A percentile compares a stretch with the other conserved stretches of the same genome.
These are phyloP conservation scores for Begonia masoniana DNA, from an alignment of 306 rosid species.

Conservation along the genomic window DNA sequence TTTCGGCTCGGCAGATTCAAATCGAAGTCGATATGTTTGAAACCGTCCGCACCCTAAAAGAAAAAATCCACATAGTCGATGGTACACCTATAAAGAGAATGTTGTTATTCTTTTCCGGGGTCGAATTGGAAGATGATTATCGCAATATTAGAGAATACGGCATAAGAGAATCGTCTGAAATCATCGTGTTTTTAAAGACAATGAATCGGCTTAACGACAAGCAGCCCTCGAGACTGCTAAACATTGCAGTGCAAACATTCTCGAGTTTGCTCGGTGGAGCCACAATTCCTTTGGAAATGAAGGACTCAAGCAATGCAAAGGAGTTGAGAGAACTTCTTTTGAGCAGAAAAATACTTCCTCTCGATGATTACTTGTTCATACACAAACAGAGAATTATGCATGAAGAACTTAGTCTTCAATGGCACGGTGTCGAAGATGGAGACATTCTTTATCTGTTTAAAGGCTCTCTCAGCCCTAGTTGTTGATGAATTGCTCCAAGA, in stretches of 20 bases:
- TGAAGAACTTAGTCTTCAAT: slow-evolving; percentile 53
- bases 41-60: slow-evolving; percentile 62
- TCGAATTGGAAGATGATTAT: slow-evolving; percentile 47
- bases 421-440: slow-evolving; percentile 89
- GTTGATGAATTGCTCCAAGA: too few relatives aligned
- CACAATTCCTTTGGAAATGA: slow-evolving; percentile 64
- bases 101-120: slow-evolving; percentile 47
- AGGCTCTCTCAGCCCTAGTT: slow-evolving; percentile 37
- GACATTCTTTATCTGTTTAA: slow-evolving; percentile 64
- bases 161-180: slow-evolving; percentile 45
- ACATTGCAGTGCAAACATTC: slow-evolving; percentile 56
- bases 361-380: slow-evolving; percentile 66
- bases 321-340: slow-evolving; percentile 52
- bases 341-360: slow-evolving; percentile 40
- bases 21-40: slow-evolving; percentile 56
- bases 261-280: slow-evolving; percentile 66
- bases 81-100: slow-evolving; percentile 49
- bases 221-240: slow-evolving; percentile 31
- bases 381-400: slow-evolving; percentile 89
- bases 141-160: slow-evolving; percentile 50
- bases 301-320: slow-evolving; percentile 38
- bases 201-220: slow-evolving; percentile 32
- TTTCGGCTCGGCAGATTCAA: slow-evolving; percentile 35
- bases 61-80: slow-evolving; percentile 58
- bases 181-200: slow-evolving; percentile 38